Evolutionary conservation across 192 early-diverging fungal species (phyloP).

Genomic region (Chytriomyces confervae): DNA sequence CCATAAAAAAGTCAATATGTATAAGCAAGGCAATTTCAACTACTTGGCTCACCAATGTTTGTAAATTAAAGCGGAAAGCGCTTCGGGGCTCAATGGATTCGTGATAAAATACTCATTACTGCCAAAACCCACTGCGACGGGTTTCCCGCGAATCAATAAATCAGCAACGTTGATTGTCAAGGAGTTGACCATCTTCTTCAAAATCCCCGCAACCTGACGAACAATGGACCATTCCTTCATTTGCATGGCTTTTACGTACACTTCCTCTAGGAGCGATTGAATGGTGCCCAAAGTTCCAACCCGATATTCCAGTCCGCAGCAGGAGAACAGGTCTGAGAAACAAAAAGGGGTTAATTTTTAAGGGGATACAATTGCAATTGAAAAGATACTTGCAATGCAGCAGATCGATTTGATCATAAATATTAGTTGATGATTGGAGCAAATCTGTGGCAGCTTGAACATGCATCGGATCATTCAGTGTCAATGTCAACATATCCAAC

Average conservation of each 20-base stretch:
- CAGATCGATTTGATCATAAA: conserved; percentile 84
- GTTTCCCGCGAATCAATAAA: conserved; percentile 76
- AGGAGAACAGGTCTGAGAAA: conserved; percentile 61
- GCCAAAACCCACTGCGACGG: conserved; percentile 78
- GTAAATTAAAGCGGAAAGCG: conserved; percentile 68
- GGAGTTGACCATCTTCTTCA: conserved; percentile 75
- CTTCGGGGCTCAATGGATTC: conserved; percentile 70
- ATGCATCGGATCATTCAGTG: conserved; percentile 68
- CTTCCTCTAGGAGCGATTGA: conserved; percentile 72
- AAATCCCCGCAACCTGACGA: conserved; percentile 76
- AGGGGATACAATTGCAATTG: too few species aligned
- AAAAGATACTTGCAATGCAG: conserved; percentile 51
- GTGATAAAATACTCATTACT: conserved; percentile 71
- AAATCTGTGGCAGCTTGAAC: conserved; percentile 67
- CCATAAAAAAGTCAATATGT: neutral
- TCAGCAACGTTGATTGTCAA: conserved; percentile 83
- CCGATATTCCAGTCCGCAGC: conserved; percentile 61
- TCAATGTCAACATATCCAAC: conserved; percentile 58
- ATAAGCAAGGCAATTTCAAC: too few species aligned
- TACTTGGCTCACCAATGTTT: conserved; percentile 59
- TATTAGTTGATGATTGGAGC: conserved; percentile 66
- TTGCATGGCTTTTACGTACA: conserved; percentile 80
- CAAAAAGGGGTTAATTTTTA: too few species aligned
- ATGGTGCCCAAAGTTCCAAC: conserved; percentile 61
- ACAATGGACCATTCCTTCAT: conserved; percentile 80